Base-by-base conservation (phyloP, 2,329 filamentous ascomycete species). In the Cladosporium halotolerans region DNA sequence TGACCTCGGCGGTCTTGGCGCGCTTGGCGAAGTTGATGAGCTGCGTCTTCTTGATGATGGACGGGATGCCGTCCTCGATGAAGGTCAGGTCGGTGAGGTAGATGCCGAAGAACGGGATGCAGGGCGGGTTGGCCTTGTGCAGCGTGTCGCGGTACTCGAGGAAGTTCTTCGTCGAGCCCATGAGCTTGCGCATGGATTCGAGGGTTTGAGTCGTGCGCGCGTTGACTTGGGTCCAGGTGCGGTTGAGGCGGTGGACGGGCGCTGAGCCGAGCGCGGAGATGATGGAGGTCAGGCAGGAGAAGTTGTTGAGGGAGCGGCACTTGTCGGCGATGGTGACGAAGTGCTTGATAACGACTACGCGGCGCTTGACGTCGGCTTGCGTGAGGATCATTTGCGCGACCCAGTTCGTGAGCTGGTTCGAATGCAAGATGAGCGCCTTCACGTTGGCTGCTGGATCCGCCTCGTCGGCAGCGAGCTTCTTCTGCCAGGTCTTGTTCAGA, bases 361-460 rank as follows among this genome's bases (percentile, higher is more conserved):
- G 83, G 71, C 95, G 95, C 76, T 93, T 96, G 58, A 96, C 88
- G 68, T 99, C 93, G 63, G 85, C 82, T 71, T 99, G 93, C 0
- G 87, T 91, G 57, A 99, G 73, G 61, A 99, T 97, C 93, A 99
- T 97, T 71, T 97, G 92, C 31, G 93, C 93, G 47, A 97, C 93
- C 93, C 93, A 99, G 68, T 97, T 99, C 5, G 93, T 99, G 77
- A 99, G 84, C 70, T 97, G 92, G 66, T 99, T 99, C 0, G 93
- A 97, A 72, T 99, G 93, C 49, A 97, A 77, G 72, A 99, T 99
- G 58, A 99, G 79, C 9, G 90, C 88, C 73, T 97, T 96, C 62
- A 99, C 89, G 63, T 99, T 97, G 0, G 89, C 83, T 9, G 93
- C 91, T 33, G 91, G 88, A 64, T 96, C 90, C 5, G 86, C 81